phyloP scores from a whole-genome alignment of 2,329 filamentous ascomycete species.

The Fusarium fujikuroi region DNA sequence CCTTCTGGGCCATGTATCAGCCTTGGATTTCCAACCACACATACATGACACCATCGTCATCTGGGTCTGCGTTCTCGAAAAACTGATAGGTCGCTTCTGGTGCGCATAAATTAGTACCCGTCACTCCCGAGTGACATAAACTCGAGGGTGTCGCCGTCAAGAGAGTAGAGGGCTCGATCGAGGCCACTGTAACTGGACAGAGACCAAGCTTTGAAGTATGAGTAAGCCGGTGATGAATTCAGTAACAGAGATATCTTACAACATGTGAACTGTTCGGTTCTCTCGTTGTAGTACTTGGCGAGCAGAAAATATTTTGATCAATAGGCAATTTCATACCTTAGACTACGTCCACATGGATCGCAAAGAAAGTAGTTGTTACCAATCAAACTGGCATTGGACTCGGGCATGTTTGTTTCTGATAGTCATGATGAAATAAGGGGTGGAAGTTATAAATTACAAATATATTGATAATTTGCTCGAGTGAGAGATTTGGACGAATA shows the following conservation, averaged over 20 bases:
- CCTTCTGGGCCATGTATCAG: background rate
- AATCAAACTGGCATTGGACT: background rate
- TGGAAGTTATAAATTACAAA: background rate
- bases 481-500: background rate
- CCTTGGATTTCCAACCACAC: background rate
- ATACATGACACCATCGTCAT: background rate
- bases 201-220: background rate
- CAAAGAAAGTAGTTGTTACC: background rate
- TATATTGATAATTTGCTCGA: rapidly evolving
- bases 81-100: background rate
- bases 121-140: background rate
- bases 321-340: background rate
- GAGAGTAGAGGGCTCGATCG: background rate
- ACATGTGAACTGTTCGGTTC: background rate
- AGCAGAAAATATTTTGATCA: background rate
- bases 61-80: background rate
- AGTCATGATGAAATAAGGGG: background rate
- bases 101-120: background rate
- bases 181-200: background rate
- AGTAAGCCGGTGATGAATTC: background rate
- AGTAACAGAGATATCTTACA: background rate
- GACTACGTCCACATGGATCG: background rate
- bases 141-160: background rate
- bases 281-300: background rate
- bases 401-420: no score